Evolutionary conservation across 2,329 filamentous ascomycete species (phyloP).

Genomic region (Monosporascus ibericus): DNA sequence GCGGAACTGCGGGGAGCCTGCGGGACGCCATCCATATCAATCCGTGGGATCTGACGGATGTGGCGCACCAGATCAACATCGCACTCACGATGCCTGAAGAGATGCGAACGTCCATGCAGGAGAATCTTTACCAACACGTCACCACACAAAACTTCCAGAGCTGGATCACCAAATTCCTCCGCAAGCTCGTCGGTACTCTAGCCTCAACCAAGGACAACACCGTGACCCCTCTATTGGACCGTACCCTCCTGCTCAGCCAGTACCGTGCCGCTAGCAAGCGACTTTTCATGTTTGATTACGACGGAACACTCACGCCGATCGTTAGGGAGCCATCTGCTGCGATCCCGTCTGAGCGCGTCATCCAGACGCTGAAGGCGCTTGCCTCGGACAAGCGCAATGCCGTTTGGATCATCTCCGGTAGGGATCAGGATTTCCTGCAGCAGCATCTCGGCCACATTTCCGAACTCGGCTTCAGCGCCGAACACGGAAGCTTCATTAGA

Average conservation of each 20-base stretch:
- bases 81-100: constrained; percentile 70
- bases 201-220: constrained; percentile 68
- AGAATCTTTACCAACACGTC: constrained; percentile 74
- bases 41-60: constrained; percentile 83
- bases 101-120: constrained; percentile 63
- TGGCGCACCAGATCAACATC: constrained; percentile 75
- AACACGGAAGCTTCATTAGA: constrained; percentile 94
- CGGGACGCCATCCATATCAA: constrained; percentile 91
- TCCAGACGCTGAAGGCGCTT: constrained; percentile 71
- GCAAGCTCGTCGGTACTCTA: constrained; percentile 73
- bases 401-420: constrained; percentile 98
- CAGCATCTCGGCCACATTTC: constrained; percentile 89
- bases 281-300: constrained; percentile 98
- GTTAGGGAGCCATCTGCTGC: constrained; percentile 87
- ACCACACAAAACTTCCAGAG: constrained; percentile 77
- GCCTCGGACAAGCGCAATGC: constrained; percentile 75
- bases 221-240: constrained; percentile 77
- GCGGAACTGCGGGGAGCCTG: constrained; percentile 82
- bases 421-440: constrained; percentile 85
- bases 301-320: constrained; percentile 92
- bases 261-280: constrained; percentile 73
- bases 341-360: constrained; percentile 77
- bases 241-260: constrained; percentile 61
- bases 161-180: constrained; percentile 78
- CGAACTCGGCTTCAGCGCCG: constrained; percentile 86